Evolutionary conservation across 1,139 yeast genomes (phyloP), one percentile per base, ranked within the genome.

Genomic region (Keqinozyma sinolaborantium): DNA sequence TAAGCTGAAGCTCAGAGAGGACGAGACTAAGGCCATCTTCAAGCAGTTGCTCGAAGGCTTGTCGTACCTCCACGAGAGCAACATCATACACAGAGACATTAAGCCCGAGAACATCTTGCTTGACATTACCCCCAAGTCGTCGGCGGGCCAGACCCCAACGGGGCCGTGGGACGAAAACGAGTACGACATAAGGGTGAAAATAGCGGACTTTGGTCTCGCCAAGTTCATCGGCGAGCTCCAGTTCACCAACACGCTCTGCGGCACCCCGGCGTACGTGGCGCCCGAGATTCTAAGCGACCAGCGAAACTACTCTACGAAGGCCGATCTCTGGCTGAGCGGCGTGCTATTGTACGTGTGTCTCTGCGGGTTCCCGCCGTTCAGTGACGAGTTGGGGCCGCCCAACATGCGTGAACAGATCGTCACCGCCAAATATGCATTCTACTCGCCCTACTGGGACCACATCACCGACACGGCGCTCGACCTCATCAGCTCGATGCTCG

Each of bases 51-150:
- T 83, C n/a, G 50, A 68, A 2, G 94, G 92, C 0, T 52, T 83
- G 20, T 53, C 58, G 25, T 81, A 83, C 50, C 55, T 86, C 25
- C 96, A 87, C 51, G 64, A 70, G 3, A 72, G 70, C 30, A 87
- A 92, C 31, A 83, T 87, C 26, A 90, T 94, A 4, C 96, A 87
- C 59, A 57, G 96, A 40, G 94, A 87, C 51, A 83, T 88, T 36
- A 87, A 87, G 50, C 96, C 96, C 0, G 96, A 87, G 49, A 87
- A 87, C 50, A 77, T 87, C n/a, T 63, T 88, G 21, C 60, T 88
- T 13, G 95, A 87, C 50, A 77, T 82, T 13, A 66, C 65, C 0
- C 78, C 73, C 6, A 58, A 75, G 29, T 45, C 52, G 0, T 45
- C 60, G 5, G 35, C 51, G 0, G 61, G 61, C 18, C 73, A 73